A percentile compares a stretch with the other conserved stretches of the same genome.
Conservation (phyloP, 352 stramenopile genomes). For the Pythium plurisporium region DNA sequence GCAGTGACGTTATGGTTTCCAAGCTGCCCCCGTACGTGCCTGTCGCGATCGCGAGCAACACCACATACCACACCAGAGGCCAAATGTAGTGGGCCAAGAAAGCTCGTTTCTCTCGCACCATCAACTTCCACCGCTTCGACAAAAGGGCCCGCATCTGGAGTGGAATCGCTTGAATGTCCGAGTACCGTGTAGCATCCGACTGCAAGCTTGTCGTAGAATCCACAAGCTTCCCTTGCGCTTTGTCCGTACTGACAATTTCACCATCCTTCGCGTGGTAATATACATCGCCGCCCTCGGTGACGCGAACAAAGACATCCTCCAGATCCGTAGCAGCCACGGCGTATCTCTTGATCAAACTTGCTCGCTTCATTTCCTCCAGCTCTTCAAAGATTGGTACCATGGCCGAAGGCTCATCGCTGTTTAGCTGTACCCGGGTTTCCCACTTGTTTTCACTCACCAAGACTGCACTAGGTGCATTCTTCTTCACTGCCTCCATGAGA, state of each 20-base stretch:
- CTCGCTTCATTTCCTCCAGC: constrained; percentile 66
- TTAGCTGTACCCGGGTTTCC: constrained; percentile 93
- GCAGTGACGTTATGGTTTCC: constrained; percentile 48
- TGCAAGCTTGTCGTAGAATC: constrained; percentile 4
- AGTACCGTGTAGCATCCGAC: neutral
- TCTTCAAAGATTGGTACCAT: constrained; percentile 93
- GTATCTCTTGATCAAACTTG: constrained; percentile 87
- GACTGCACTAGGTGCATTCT: constrained; percentile 67
- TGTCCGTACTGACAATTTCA: neutral
- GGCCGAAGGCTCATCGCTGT: constrained; percentile 71
- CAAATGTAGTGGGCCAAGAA: constrained; percentile 68
- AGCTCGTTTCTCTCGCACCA: constrained; percentile 51
- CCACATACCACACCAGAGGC: constrained; percentile 55
- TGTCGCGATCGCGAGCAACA: constrained; percentile 45
- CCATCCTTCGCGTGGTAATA: constrained; percentile 71
- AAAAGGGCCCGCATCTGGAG: constrained; percentile 50
- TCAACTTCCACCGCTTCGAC: constrained; percentile 51
- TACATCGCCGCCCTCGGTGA: constrained; percentile 78
- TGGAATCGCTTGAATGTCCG: constrained; percentile 22
- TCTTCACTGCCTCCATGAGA: constrained; percentile 64
- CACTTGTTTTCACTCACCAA: constrained; percentile 79
- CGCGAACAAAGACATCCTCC: constrained; percentile 98
- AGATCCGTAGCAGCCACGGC: constrained; percentile 98
- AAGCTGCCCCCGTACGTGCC: constrained; percentile 28
- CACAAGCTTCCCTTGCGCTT: constrained; percentile 6